These are phyloP conservation scores for Yarrowia hollandica DNA, from an alignment of 805 yeast genomes.

Conservation along the genomic window DNA sequence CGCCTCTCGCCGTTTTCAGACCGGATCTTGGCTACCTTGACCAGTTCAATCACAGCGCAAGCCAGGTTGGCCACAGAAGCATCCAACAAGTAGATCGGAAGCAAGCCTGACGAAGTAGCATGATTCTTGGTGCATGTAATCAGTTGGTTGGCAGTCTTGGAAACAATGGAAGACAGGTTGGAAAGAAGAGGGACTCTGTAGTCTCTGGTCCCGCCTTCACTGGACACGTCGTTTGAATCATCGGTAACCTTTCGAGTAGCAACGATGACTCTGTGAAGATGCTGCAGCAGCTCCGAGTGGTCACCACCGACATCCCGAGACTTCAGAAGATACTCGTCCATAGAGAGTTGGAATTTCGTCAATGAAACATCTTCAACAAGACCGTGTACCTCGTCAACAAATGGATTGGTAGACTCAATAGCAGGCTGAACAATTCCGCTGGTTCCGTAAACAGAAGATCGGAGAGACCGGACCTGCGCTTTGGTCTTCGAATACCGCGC, in stretches of 20 bases:
- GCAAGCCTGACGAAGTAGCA: conserved; percentile 58
- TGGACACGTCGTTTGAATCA: conserved; percentile 33
- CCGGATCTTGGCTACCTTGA: conserved; percentile 38
- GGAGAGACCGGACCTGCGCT: conserved; percentile 37
- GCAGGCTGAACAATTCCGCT: conserved; percentile 29
- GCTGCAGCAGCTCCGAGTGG: conserved; percentile 37
- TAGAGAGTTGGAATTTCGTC: conserved; percentile 39
- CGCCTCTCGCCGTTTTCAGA: conserved; percentile 12
- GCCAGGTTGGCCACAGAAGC: conserved; percentile 74
- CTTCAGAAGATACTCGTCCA: conserved; percentile 41
- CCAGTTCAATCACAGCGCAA: conserved; percentile 52
- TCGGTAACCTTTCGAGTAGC: conserved; percentile 40
- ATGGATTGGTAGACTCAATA: conserved; percentile 26
- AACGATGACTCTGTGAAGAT: conserved; percentile 41
- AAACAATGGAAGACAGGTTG: conserved; percentile 46
- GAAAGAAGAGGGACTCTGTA: conserved; percentile 30
- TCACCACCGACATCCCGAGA: conserved; percentile 36
- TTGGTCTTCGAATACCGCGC: conserved; percentile 38
- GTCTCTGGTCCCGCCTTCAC: conserved; percentile 11
- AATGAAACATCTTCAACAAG: conserved; percentile 36
- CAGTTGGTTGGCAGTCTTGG: conserved; percentile 69
- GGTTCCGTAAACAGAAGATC: conserved; percentile 35
- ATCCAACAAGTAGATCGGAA: conserved; percentile 72
- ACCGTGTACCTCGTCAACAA: conserved; percentile 36
- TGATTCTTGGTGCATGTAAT: conserved; percentile 76